Percentiles rank a stretch among this genome's conserved stretches.
These are phyloP conservation scores for Penicillium sp. DNA, from an alignment of 2,329 filamentous ascomycete genomes.

Conservation along the genomic window DNA sequence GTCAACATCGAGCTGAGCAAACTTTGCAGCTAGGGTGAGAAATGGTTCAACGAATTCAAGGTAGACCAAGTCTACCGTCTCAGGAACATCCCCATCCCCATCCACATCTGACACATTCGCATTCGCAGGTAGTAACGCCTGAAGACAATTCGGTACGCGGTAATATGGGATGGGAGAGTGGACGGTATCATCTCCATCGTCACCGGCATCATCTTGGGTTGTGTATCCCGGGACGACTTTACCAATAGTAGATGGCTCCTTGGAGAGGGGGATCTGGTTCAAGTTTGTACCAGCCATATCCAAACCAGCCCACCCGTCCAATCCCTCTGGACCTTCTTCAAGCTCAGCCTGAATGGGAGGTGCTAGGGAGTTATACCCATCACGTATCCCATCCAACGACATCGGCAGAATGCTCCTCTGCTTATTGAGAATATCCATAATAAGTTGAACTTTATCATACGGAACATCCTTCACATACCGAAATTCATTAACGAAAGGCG, in stretches of 20 bases:
- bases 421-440: conserved; percentile 65
- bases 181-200: conserved; percentile 87
- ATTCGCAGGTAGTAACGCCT: conserved; percentile 61
- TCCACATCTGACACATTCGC: too few species aligned
- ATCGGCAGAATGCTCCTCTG: conserved; percentile 52
- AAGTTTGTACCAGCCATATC: conserved; percentile 10
- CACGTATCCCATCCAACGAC: conserved; percentile 29
- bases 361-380: conserved; percentile 36
- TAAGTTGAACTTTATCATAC: conserved; percentile 71
- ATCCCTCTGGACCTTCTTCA: conserved; percentile 13
- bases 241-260: conserved; percentile 36
- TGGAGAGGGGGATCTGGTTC: conserved; percentile 39
- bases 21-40: conserved; percentile 74
- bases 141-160: conserved; percentile 80
- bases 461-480: conserved; percentile 79
- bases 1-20: conserved; percentile 56
- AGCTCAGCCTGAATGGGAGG: conserved; percentile 52
- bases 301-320: conserved; percentile 5
- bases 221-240: conserved; percentile 76
- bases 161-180: conserved; percentile 78
- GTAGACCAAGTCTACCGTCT: conserved; percentile 84
- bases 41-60: conserved; percentile 88
- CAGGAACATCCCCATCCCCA: too few species aligned
- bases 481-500: conserved; percentile 83
- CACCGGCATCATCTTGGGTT: conserved; percentile 80